phyloP scores from a whole-genome alignment of 257 asterid genomes.

The Nicotiana attenuata region DNA sequence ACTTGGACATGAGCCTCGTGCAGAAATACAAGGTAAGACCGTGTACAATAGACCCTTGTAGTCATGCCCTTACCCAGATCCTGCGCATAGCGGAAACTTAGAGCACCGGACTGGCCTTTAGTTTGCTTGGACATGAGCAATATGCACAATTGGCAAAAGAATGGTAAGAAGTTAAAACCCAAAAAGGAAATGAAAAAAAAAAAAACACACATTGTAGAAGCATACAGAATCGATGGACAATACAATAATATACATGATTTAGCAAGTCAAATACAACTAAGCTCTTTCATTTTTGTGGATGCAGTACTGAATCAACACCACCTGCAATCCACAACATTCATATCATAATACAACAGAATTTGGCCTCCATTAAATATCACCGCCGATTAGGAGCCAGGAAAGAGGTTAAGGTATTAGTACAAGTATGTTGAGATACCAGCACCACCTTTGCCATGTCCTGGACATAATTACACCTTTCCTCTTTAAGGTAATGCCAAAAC shows the following conservation, averaged over 20 bases:
- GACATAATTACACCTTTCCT: not conserved
- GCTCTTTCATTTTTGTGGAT: not conserved
- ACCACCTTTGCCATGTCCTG: conserved; percentile 3
- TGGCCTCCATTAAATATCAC: conserved; percentile 15
- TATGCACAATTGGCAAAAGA: not conserved
- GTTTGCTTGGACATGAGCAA: not conserved
- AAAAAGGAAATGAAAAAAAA: not conserved
- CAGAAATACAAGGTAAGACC: no score
- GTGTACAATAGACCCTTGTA: no score
- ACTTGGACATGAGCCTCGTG: not conserved
- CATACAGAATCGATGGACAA: not conserved
- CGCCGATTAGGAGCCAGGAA: not conserved
- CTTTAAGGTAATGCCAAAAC: not conserved
- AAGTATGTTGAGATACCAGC: conserved; percentile 3
- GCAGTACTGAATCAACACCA: not conserved
- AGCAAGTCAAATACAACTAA: conserved; percentile 16
- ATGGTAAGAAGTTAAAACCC: not conserved
- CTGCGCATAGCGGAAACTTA: no score
- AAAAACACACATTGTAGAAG: not conserved
- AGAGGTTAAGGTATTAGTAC: not conserved
- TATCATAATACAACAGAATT: conserved; percentile 15
- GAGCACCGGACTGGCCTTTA: no score
- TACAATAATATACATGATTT: not conserved
- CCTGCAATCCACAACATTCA: not conserved
- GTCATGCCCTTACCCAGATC: no score